Evolutionary conservation across 768 basidiomycete species (phyloP), one percentile per base, ranked within the genome.

Genomic region (Boletus pseudo-olivaceus): DNA sequence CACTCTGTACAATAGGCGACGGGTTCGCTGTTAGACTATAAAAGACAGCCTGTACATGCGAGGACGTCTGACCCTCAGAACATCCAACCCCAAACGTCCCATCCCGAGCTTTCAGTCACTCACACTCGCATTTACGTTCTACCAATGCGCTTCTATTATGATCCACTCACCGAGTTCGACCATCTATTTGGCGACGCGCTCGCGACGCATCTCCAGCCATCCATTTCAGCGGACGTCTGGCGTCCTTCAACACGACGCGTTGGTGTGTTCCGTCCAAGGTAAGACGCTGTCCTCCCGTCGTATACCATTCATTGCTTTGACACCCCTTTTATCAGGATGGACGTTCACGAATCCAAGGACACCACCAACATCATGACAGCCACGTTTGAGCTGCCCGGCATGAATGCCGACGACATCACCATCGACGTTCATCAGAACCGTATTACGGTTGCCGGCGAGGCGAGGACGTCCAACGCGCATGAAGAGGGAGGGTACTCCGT

Each of bases 311-410:
- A 12, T 12, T 33, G 33, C 33, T 33, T 12, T 33, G 33, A 33
- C 33, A 14, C 14, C 2, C 9, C 33, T 33, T 9, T 12, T 33
- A 33, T 33, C 33, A 33, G 33, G 33, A 33, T 33, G 33, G 33
- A 14, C 12, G 14, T 33, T 33, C 32, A 77, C 49, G 78, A 80
- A 61, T 69, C 74, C 47, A 57, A 70, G 11, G 69, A 72, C 17
- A 8, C 29, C 43, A 45, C 29, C 43, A 45, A 19, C 7, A 11
- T 10, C 11, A 29, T 44, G 17, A 44, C 27, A 17, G 81, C 79
- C 14, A 75, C 74, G 17, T 80, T 82, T 56, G 82, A 81, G 60
- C 69, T 80, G 7, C 81, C 82, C 11, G 80, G 81, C 9, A 63
- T 82, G 53, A 77, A 72, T 56, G 77, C 78, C 61, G 75, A 77